Conservation (phyloP, 176 grass and related monocot genomes). For the Hyparrhenia diplandra region DNA sequence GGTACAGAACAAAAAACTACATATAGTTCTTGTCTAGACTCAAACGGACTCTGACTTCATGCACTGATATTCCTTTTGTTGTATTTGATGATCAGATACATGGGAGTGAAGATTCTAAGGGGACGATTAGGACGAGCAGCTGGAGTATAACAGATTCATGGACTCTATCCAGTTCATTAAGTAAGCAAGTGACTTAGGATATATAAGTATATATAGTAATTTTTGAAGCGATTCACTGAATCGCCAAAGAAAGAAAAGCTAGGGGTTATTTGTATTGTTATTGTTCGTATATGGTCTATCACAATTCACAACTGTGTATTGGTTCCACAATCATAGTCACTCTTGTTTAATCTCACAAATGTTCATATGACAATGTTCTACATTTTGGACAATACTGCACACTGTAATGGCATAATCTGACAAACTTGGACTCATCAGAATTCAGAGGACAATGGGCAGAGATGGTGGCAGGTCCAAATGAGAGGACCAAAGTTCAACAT, state of each 20-base stretch:
- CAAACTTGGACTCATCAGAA: background rate
- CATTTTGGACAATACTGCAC: background rate
- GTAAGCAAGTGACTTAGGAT: constrained; percentile 40
- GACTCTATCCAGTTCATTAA: constrained; percentile 10
- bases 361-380: background rate
- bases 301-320: background rate
- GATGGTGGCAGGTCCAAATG: background rate
- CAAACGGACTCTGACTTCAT: constrained; percentile 27
- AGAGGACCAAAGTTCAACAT: background rate
- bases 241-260: constrained; percentile 37
- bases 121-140: constrained; percentile 49
- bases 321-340: background rate
- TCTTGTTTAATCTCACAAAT: background rate
- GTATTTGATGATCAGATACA: constrained; percentile 48
- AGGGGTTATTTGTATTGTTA: constrained; percentile 26
- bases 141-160: constrained; percentile 36
- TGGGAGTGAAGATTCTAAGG: constrained; percentile 81
- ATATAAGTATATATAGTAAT: constrained; percentile 41
- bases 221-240: constrained; percentile 35
- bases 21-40: background rate
- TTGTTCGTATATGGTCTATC: background rate
- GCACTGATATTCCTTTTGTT: background rate
- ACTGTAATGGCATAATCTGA: background rate
- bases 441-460: background rate
- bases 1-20: constrained; percentile 29